phyloP scores from a whole-genome alignment of 1,284 basidiomycete species.

The Flammula alnicola region DNA sequence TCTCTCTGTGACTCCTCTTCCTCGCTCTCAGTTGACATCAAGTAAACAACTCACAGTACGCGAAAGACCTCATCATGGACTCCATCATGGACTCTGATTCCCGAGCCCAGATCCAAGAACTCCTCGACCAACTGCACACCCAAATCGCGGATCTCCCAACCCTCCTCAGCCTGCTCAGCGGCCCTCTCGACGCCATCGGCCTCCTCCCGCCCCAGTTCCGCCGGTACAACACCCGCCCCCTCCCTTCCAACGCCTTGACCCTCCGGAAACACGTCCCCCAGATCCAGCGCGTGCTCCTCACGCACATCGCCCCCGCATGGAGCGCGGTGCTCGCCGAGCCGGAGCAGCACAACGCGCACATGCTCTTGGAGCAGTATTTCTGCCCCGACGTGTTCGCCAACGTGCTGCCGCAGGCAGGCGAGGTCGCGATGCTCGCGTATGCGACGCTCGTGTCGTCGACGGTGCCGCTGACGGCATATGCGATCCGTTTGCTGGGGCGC shows the following conservation, averaged over 20 bases:
- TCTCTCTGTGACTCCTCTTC: too few relatives aligned
- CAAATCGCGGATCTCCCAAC: constrained; percentile 54
- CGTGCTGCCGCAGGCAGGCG: constrained; percentile 50
- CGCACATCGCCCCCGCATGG: constrained; percentile 74
- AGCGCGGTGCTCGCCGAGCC: constrained; percentile 54
- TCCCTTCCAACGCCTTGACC: constrained; percentile 38
- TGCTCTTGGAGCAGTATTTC: constrained; percentile 68
- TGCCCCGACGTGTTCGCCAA: constrained; percentile 65
- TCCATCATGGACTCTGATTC: constrained; percentile 46
- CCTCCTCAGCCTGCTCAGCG: constrained; percentile 57
- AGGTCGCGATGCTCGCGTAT: constrained; percentile 64
- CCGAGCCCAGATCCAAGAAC: constrained; percentile 54
- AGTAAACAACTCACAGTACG: too few relatives aligned
- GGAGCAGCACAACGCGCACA: constrained; percentile 36
- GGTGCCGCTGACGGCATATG: constrained; percentile 31
- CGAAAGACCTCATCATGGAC: not conserved
- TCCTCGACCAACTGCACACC: constrained; percentile 55
- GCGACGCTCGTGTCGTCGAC: constrained; percentile 53
- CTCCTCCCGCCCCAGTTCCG: constrained; percentile 62
- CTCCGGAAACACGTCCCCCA: constrained; percentile 55
- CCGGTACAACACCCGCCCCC: constrained; percentile 40
- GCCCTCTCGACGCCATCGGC: constrained; percentile 58
- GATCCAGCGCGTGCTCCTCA: constrained; percentile 68
- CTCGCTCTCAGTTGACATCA: too few relatives aligned
- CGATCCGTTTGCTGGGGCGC: constrained; percentile 55